Evolutionary conservation across 768 basidiomycete genomes (phyloP).

Genomic region (Cystoderma amianthinum): DNA sequence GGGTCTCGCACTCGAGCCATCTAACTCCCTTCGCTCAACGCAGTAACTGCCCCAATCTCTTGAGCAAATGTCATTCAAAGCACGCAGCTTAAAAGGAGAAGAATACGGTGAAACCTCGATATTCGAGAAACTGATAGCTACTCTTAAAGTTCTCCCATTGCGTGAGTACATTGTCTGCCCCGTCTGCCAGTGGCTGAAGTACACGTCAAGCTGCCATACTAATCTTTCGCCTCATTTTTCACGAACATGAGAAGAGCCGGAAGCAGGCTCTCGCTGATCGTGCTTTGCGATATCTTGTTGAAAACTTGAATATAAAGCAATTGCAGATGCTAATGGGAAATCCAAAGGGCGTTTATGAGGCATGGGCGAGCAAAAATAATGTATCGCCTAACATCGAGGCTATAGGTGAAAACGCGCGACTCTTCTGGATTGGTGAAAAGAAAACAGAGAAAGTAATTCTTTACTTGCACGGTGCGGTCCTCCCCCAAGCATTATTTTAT

Average conservation of each 20-base stretch:
- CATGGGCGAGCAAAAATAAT: conserved; percentile 13
- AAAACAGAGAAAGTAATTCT: conserved; percentile 22
- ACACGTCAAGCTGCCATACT: no score
- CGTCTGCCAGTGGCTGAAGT: no score
- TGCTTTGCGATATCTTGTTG: conserved; percentile 7
- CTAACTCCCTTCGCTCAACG: no score
- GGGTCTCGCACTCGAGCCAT: no score
- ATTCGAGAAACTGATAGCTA: no score
- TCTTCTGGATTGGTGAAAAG: conserved; percentile 26
- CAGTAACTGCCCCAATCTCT: no score
- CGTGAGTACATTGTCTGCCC: no score
- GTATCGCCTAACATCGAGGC: conserved; percentile 17
- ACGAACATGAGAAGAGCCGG: conserved; percentile 14
- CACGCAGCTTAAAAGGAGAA: no score
- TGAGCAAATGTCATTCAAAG: no score
- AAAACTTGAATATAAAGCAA: conserved; percentile 12
- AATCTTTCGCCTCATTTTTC: no score
- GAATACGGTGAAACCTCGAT: no score
- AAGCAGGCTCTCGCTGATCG: conserved; percentile 14
- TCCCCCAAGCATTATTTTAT: not conserved
- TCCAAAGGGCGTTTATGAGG: conserved; percentile 12
- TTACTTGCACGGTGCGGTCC: conserved; percentile 21
- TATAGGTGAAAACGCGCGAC: conserved; percentile 15
- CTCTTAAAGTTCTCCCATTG: no score
- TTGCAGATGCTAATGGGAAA: conserved; percentile 16